phyloP scores from a whole-genome alignment of 2,329 filamentous ascomycete species.

The Colletotrichum australisinense region DNA sequence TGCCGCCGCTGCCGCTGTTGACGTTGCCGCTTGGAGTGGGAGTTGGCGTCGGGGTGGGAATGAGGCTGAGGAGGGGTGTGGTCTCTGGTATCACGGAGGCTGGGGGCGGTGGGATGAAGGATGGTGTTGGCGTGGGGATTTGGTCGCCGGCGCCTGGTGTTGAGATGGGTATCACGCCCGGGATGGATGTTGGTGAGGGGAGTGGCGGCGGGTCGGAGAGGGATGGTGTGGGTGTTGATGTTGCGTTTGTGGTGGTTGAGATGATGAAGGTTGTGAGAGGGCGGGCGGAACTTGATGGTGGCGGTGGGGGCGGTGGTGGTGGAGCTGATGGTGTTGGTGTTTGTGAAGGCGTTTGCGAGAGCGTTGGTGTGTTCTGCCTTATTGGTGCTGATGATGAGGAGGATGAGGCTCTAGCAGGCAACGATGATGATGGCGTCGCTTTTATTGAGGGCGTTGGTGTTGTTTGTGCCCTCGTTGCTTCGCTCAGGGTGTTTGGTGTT shows the following conservation, averaged over 20 bases:
- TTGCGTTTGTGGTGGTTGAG: conserved; percentile 7
- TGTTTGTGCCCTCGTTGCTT: conserved; percentile 1
- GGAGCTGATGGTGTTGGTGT: not conserved
- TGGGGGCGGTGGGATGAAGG: not conserved
- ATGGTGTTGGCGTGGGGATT: conserved; percentile 3
- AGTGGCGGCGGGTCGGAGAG: conserved; percentile 5
- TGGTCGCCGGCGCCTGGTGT: not conserved
- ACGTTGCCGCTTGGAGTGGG: not conserved
- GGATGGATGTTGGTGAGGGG: conserved; percentile 18
- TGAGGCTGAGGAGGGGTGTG: not conserved
- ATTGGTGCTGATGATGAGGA: conserved; percentile 3
- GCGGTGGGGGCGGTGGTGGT: not conserved
- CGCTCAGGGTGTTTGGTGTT: conserved; percentile 12
- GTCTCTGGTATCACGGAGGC: not conserved
- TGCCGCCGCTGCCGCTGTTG: not conserved
- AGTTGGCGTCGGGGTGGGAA: conserved; percentile 11
- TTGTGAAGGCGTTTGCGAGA: not conserved
- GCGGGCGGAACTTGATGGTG: not conserved
- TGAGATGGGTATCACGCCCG: conserved; percentile 4
- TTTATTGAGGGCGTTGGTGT: not conserved
- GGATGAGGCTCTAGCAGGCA: not conserved
- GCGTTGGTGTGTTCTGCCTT: not conserved
- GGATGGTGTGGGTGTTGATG: conserved; percentile 14
- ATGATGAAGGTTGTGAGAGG: conserved; percentile 30
- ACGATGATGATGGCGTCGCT: conserved; percentile 5